Evolutionary conservation across 2,329 filamentous ascomycete species (phyloP).

Genomic region (Trichoderma arundinaceum): DNA sequence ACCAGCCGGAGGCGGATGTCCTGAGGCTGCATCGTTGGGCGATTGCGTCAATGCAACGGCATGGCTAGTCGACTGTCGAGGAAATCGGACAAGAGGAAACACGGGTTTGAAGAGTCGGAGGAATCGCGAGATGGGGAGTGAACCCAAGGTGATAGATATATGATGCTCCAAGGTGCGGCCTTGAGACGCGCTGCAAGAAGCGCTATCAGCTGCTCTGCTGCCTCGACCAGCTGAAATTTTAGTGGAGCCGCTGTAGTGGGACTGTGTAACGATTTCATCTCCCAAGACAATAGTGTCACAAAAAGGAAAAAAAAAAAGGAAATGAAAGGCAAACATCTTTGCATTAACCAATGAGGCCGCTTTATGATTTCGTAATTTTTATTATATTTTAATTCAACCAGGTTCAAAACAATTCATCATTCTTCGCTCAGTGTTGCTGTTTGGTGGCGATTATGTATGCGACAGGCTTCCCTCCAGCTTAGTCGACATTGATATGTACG

Average conservation of each 20-base stretch:
- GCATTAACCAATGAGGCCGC: neutral
- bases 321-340: neutral
- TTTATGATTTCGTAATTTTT: neutral
- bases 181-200: slow-evolving; percentile 3
- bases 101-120: neutral
- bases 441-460: slow-evolving; percentile 8
- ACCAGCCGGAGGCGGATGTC: slow-evolving; percentile 73
- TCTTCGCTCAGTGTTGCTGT: slow-evolving; percentile 9
- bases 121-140: neutral
- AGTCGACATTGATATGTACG: neutral
- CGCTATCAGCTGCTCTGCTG: slow-evolving; percentile 12
- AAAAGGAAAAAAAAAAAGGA: neutral
- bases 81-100: neutral
- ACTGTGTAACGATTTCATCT: neutral
- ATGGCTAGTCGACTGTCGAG: neutral
- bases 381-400: neutral
- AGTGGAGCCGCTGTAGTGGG: slow-evolving; percentile 13
- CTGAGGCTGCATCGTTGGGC: slow-evolving; percentile 33
- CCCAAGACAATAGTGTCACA: neutral
- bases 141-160: neutral
- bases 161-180: slow-evolving; percentile 1
- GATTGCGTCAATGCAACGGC: neutral
- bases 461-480: slow-evolving; percentile 1
- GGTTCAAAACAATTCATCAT: neutral
- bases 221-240: slow-evolving; percentile 23